Evolutionary conservation across 495 filamentous ascomycete species (phyloP).

Genomic region (Talaromyces nanjingensis): DNA sequence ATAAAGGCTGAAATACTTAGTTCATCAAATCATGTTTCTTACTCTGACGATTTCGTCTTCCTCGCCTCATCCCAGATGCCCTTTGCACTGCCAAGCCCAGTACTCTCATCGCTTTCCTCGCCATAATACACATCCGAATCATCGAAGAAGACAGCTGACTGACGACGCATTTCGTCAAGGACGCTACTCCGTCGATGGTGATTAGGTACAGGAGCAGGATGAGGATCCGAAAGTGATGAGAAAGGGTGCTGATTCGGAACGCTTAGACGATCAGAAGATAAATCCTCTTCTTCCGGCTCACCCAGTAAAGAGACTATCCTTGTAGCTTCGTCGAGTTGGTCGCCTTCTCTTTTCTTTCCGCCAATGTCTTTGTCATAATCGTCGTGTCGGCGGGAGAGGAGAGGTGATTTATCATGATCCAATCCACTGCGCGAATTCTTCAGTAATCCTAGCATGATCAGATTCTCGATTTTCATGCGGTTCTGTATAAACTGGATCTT

Average conservation of each 20-base stretch:
- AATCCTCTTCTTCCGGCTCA: background rate
- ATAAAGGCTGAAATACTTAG: background rate
- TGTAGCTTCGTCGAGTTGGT: constrained; percentile 1
- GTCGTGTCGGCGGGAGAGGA: constrained; percentile 20
- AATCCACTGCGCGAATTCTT: constrained; percentile 34
- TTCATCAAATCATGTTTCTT: background rate
- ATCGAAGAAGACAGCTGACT: constrained; percentile 57
- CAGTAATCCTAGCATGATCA: constrained; percentile 68
- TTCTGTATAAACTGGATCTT: constrained; percentile 89
- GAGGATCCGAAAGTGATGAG: background rate
- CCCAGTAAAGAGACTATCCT: background rate
- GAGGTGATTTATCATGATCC: constrained; percentile 20
- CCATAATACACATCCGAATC: constrained; percentile 40
- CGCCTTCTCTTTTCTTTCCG: background rate
- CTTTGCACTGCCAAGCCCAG: background rate
- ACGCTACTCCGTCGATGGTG: constrained; percentile 34
- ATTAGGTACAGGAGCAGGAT: background rate
- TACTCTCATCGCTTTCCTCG: constrained; percentile 22
- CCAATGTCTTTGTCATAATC: background rate
- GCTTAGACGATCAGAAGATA: background rate
- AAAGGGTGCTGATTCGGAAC: background rate
- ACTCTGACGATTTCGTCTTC: background rate
- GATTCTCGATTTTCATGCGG: constrained; percentile 70
- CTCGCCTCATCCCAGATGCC: background rate
- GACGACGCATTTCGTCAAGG: constrained; percentile 52